Evolutionary conservation across 2,329 filamentous ascomycete species (phyloP).

Genomic region (Xylariaceae sp.): DNA sequence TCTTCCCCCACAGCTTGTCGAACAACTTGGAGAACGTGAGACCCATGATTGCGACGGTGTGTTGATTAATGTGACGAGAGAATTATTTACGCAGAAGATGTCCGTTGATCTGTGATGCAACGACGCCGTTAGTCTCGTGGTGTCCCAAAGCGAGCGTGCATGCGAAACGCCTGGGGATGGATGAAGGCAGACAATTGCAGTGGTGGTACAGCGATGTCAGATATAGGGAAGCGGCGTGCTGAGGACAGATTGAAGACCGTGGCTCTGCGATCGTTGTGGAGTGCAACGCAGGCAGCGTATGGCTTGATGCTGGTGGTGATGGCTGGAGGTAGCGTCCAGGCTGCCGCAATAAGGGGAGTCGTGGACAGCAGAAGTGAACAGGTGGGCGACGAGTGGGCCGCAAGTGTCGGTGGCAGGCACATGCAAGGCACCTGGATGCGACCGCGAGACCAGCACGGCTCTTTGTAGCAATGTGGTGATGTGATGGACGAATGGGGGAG

Average conservation of each 20-base stretch:
- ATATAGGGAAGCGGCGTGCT: neutral
- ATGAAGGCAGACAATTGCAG: neutral
- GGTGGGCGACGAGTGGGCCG: slow-evolving; percentile 24
- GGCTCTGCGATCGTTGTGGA: slow-evolving; percentile 10
- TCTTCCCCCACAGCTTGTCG: slow-evolving; percentile 96
- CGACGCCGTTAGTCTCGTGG: slow-evolving; percentile 21
- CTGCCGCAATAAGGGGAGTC: slow-evolving; percentile 28
- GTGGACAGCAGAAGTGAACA: slow-evolving; percentile 20
- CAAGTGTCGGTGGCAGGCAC: slow-evolving; percentile 14
- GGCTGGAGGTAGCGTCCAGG: slow-evolving; percentile 18
- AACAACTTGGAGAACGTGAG: slow-evolving; percentile 95
- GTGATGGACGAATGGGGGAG: slow-evolving; percentile 24
- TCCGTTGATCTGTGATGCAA: slow-evolving; percentile 17
- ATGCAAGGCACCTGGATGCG: slow-evolving; percentile 13
- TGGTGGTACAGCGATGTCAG: neutral
- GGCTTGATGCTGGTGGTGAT: slow-evolving; percentile 8
- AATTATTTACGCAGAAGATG: slow-evolving; percentile 25
- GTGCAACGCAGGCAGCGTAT: slow-evolving; percentile 9
- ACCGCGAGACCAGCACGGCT: slow-evolving; percentile 7
- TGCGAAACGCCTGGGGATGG: neutral
- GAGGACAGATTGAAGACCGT: slow-evolving; percentile 29
- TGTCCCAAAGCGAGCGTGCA: slow-evolving; percentile 1
- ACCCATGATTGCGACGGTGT: slow-evolving; percentile 78
- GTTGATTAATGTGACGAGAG: slow-evolving; percentile 37
- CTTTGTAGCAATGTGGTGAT: slow-evolving; percentile 8